Evolutionary conservation across 345 rosid genomes (phyloP), one percentile per base, ranked within the genome.

Genomic region (Cardiospermum halicacabum): DNA sequence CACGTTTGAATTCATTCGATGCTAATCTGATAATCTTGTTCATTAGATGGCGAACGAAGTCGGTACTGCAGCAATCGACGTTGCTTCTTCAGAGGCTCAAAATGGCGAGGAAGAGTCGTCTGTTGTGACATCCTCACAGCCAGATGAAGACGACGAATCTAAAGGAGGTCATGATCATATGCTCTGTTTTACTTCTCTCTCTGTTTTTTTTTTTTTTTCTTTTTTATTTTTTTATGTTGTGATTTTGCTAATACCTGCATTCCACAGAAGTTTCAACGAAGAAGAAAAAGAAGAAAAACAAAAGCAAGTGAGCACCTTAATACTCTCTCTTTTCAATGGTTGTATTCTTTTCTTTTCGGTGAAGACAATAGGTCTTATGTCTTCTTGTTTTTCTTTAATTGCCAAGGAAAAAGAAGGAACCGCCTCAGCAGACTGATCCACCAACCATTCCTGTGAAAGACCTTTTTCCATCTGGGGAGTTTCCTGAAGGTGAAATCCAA

Each of bases 401-500:
- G n/a, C n/a, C 21, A 66, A 91, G 99, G 86, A 94, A 78, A 79
- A 94, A 89, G 96, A 89, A 92, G 71, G 97, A 84, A 68, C 53
- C 30, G 2, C 85, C 69, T 37, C 76, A 79, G 75, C 99, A 94
- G 77, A 87, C 97, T 63, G 77, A 89, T 74, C 99, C 96, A 50
- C 99, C 97, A 51, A 73, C 96, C 5, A 79, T 89, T 21, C 90
- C 99, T 51, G 75, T 91, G 34, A 56, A 28, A 65, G 84, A 89
- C 42, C 96, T 94, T 49, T 94, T 91, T 49, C 96, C 89, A n/a
- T 87, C 96, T 61, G 95, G 89, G 21, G 96, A 91, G 56, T 94
- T 91, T 75, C 97, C 96, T 39, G 96, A 89, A 81, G 99, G 99
- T 74, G 97, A 94, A 94, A 84, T 89, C 73, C 97, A 94, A 58